Base-by-base conservation (phyloP, 805 yeast genomes). In the Henningerozyma blattae region DNA sequence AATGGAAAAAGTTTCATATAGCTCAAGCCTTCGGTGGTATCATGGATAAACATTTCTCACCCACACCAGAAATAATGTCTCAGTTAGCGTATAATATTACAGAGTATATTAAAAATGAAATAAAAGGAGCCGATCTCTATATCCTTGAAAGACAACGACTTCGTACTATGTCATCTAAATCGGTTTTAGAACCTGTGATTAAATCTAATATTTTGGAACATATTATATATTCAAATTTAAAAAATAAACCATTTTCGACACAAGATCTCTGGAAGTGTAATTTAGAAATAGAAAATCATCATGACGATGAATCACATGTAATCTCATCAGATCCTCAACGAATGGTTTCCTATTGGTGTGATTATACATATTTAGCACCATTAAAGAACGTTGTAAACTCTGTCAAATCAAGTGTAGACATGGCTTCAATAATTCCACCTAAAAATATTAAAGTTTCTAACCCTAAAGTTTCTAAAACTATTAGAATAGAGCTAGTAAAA, bases 101-200 rank as follows among this genome's bases (percentile, higher is more conserved):
- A 1, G 49, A 59, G 13, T 34, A 48, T 17, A 38, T 59, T 10
- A 46, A 50, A 3, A 16, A 34, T 2, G 34, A 37, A 3, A 30
- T 39, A 3, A 8, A 10, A 12, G 27, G 38, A 0, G 68, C 73
- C 0, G 66, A 66, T 37, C 47, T 64, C 3, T 59, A 71, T 3
- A 44, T 75, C 9, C 54, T 76, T 3, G 84, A 77, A 44, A 46
- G 73, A 36, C 84, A 77, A 47, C 45, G 83, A 27, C 58, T 67
- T 27, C 58, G 82, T 32, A 61, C 72, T 0, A 54, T 53, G 41
- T 69, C 77, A 0, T 56, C 68, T 2, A 56, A 60, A 9, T 51
- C 49, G 14, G 65, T 76, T 1, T 55, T 70, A 4, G 77, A 74
- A 35, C 63, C 66, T 35, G 64, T 75, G 3, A 47, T 75, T 19